phyloP scores from a whole-genome alignment of 306 rosid species.

The Pyrus communis region DNA sequence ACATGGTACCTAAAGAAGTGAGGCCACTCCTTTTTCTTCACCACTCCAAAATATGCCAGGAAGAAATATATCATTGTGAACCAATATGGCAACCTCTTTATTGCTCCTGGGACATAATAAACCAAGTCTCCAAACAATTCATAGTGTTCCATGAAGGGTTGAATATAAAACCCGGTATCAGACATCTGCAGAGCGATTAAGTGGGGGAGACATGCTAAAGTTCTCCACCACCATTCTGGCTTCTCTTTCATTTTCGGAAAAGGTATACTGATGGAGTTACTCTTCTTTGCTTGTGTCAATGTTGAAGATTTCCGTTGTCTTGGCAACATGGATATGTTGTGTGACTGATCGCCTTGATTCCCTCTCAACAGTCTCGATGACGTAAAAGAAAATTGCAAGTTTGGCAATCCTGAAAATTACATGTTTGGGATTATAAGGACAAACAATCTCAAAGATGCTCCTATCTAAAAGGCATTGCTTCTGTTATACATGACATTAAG shows the following conservation, averaged over 20 bases:
- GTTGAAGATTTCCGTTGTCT: constrained; percentile 19
- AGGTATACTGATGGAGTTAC: constrained; percentile 41
- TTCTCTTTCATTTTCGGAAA: constrained; percentile 49
- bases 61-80: constrained; percentile 56
- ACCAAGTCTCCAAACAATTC: constrained; percentile 38
- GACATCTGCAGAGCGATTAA: constrained; percentile 63
- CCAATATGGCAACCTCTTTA: constrained; percentile 61
- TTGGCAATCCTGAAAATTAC: constrained; percentile 33
- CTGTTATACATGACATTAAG: background rate
- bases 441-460: background rate
- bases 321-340: constrained; percentile 12
- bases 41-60: constrained; percentile 47
- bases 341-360: constrained; percentile 19
- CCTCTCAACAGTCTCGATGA: constrained; percentile 27
- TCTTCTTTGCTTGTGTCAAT: constrained; percentile 37
- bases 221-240: constrained; percentile 96
- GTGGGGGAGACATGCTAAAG: constrained; percentile 70
- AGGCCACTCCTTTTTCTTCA: constrained; percentile 57
- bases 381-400: constrained; percentile 20
- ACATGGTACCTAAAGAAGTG: constrained; percentile 63
- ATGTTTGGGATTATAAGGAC: background rate
- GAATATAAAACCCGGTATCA: constrained; percentile 53
- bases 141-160: constrained; percentile 46
- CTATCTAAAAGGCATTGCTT: background rate
- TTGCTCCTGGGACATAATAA: constrained; percentile 67